phyloP scores from a whole-genome alignment of 192 early-diverging fungal genomes.

The Spizellomyces sp. region DNA sequence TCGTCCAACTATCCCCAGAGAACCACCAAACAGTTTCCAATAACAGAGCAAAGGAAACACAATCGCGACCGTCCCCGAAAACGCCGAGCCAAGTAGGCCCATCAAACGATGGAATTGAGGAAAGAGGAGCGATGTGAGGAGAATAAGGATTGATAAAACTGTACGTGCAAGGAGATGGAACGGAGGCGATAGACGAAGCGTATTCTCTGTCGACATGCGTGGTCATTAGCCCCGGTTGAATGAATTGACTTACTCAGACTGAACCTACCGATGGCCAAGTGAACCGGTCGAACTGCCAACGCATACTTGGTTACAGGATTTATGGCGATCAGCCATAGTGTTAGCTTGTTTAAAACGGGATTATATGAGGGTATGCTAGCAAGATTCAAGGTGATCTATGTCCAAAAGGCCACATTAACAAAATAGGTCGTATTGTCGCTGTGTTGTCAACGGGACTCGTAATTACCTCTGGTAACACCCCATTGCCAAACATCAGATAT shows the following conservation, averaged over 20 bases:
- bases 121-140: conserved; percentile 56
- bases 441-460: background rate
- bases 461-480: conserved; percentile 61
- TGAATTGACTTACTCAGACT: background rate
- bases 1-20: conserved; percentile 14
- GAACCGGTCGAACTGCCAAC: conserved; percentile 65
- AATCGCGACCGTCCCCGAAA: conserved; percentile 53
- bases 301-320: conserved; percentile 77
- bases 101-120: conserved; percentile 73
- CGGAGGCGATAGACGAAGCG: background rate
- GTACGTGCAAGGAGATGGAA: conserved; percentile 26
- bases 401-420: background rate
- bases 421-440: background rate
- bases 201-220: background rate
- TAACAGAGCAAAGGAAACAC: conserved; percentile 56
- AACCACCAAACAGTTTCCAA: conserved; percentile 40
- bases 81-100: conserved; percentile 58
- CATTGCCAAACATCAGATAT: conserved; percentile 72
- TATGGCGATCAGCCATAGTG: conserved; percentile 63
- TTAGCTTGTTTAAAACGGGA: conserved; percentile 51
- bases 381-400: conserved; percentile 70
- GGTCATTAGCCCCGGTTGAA: background rate
- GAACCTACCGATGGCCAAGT: conserved; percentile 17
- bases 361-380: conserved; percentile 57
- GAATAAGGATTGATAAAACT: conserved; percentile 35